These are phyloP conservation scores for Pogostemon cablin DNA, from an alignment of 257 asterid genomes.

Conservation along the genomic window DNA sequence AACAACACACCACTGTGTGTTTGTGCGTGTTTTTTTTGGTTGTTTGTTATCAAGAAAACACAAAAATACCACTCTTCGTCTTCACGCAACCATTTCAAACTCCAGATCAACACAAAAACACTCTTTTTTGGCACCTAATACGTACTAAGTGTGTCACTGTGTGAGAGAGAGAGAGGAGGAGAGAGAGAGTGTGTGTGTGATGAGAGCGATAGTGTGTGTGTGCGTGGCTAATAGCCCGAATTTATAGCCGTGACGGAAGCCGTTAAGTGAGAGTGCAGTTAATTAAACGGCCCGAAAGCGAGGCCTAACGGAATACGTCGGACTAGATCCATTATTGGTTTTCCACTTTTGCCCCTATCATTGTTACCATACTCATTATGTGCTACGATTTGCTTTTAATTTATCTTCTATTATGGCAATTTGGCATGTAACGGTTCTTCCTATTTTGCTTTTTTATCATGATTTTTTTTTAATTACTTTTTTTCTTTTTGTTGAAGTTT, in stretches of 20 bases:
- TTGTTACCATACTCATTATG: slow-evolving; percentile 30
- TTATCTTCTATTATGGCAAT: slow-evolving; percentile 19
- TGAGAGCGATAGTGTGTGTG: slow-evolving; percentile 30
- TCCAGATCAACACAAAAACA: slow-evolving; percentile 1
- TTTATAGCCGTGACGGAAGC: slow-evolving; percentile 64
- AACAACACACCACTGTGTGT: slow-evolving; percentile 10
- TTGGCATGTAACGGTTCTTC: slow-evolving; percentile 17
- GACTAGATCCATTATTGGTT: slow-evolving; percentile 40
- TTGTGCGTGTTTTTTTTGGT: slow-evolving; percentile 7
- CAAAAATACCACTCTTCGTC: slow-evolving; percentile 62
- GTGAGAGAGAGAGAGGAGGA: slow-evolving; percentile 32
- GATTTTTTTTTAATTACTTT: too few species aligned
- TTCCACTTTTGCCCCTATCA: slow-evolving; percentile 37
- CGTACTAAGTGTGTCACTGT: background rate
- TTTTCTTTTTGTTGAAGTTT: too few species aligned
- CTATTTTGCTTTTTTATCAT: slow-evolving; percentile 25
- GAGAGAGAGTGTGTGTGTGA: slow-evolving; percentile 33
- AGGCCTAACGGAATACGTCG: slow-evolving; percentile 63
- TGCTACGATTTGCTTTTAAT: background rate
- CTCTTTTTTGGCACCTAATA: slow-evolving; percentile 24
- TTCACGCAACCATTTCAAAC: slow-evolving; percentile 78
- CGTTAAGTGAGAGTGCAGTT: slow-evolving; percentile 36
- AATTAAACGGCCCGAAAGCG: slow-evolving; percentile 50
- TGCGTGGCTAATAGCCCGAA: slow-evolving; percentile 38
- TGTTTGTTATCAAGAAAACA: slow-evolving; percentile 39